A percentile compares a stretch with the other conserved stretches of the same genome.
phyloP scores from a whole-genome alignment of 208 protist genomes.

The Leishmania major region DNA sequence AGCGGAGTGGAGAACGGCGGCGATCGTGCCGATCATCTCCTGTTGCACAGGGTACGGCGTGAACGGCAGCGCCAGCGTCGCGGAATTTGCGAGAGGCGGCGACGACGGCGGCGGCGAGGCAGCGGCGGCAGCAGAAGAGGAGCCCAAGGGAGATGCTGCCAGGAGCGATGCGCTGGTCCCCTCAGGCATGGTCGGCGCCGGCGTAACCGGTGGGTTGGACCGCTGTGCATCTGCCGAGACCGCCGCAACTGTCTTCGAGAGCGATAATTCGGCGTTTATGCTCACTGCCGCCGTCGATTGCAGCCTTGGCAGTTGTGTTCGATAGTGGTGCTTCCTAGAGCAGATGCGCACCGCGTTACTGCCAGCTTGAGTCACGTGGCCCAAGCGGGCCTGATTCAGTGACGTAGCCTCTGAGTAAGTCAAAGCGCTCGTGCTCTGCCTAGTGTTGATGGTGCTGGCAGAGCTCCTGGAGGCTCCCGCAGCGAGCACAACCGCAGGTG shows the following conservation, averaged over 20 bases:
- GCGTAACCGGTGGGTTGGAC: not conserved
- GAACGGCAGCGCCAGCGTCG: conserved; percentile 58
- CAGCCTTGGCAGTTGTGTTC: conserved; percentile 3
- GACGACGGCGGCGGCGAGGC: not conserved
- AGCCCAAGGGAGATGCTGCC: not conserved
- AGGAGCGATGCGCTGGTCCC: not conserved
- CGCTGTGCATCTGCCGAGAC: not conserved
- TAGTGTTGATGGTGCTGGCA: not conserved
- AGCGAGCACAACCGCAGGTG: not conserved
- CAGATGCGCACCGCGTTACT: not conserved
- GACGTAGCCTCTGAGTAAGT: not conserved
- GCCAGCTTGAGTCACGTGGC: not conserved
- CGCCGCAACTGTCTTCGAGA: not conserved
- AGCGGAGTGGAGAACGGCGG: conserved; percentile 26
- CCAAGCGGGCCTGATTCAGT: not conserved
- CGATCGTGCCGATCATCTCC: conserved; percentile 88
- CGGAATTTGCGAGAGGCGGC: not conserved
- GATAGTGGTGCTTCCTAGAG: not conserved
- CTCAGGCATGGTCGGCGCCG: not conserved
- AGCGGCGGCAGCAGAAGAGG: not conserved
- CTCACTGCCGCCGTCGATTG: not conserved
- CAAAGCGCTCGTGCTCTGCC: not conserved
- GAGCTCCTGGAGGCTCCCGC: not conserved
- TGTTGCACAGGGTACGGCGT: conserved; percentile 86
- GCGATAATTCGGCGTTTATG: not conserved